Percentiles rank a stretch among this genome's conserved stretches.
Evolutionary conservation across 345 rosid species (phyloP).

Genomic region (Citrus australasica): DNA sequence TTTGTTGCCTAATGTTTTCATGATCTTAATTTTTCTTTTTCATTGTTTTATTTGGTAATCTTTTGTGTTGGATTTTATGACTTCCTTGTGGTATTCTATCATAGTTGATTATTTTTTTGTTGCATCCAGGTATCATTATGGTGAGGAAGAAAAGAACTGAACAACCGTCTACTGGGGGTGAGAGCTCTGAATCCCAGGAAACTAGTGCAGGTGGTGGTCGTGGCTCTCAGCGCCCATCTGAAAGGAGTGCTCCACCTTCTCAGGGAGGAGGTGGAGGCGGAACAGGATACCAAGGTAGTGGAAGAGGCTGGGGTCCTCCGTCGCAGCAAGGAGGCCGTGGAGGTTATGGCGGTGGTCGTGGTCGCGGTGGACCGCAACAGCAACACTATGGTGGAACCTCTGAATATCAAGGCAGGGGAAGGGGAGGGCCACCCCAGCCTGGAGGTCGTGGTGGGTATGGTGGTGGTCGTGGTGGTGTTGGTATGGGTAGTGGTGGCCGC

Average conservation of each 20-base stretch:
- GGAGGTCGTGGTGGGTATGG: slow-evolving; percentile 61
- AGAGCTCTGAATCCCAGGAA: slow-evolving; percentile 67
- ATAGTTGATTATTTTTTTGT: neutral
- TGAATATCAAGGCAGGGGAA: slow-evolving; percentile 75
- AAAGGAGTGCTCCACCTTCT: slow-evolving; percentile 38
- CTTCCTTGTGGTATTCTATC: neutral
- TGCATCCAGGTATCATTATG: slow-evolving; percentile 42
- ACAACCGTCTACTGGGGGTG: slow-evolving; percentile 51
- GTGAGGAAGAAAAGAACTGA: slow-evolving; percentile 76
- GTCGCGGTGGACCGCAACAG: slow-evolving; percentile 55
- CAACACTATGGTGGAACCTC: slow-evolving; percentile 53
- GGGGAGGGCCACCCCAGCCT: slow-evolving; percentile 66
- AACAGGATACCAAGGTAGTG: slow-evolving; percentile 50
- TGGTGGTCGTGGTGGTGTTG: slow-evolving; percentile 32
- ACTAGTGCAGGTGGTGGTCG: slow-evolving; percentile 39
- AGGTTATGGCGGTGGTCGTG: slow-evolving; percentile 47
- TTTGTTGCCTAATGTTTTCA: neutral
- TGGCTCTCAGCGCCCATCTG: slow-evolving; percentile 43
- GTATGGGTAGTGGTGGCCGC: slow-evolving; percentile 32
- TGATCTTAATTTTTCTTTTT: neutral
- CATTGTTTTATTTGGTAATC: neutral
- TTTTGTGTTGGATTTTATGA: neutral
- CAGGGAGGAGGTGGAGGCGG: slow-evolving; percentile 47
- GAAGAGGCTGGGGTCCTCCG: slow-evolving; percentile 55
- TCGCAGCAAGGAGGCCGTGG: slow-evolving; percentile 66